These are phyloP conservation scores for Platanus orientalis DNA, from an alignment of 164 flowering plant genomes.

Conservation along the genomic window DNA sequence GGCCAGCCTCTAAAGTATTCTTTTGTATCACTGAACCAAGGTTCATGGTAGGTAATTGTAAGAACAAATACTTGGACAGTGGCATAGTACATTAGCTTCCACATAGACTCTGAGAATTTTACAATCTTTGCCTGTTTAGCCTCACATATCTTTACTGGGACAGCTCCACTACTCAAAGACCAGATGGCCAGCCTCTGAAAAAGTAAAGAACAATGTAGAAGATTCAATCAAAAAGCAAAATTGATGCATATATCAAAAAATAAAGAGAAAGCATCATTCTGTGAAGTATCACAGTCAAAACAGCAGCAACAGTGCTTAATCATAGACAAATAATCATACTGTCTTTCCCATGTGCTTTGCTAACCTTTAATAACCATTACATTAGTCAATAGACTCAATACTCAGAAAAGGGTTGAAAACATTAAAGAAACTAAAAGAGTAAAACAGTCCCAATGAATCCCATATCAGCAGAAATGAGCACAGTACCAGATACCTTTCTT, in stretches of 20 bases:
- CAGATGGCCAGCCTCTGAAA: constrained; percentile 63
- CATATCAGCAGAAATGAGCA: not conserved
- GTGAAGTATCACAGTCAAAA: not conserved
- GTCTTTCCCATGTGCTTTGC: too few species aligned
- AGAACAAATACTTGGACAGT: constrained; percentile 55
- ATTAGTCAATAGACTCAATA: not conserved
- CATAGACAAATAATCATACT: too few species aligned
- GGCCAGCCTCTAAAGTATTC: constrained; percentile 83
- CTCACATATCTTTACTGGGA: constrained; percentile 33
- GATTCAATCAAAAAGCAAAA: not conserved
- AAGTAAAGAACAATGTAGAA: constrained; percentile 2
- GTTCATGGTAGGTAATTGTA: constrained; percentile 43
- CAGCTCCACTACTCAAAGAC: constrained; percentile 41
- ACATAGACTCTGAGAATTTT: constrained; percentile 87
- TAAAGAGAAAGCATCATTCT: not conserved
- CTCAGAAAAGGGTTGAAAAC: not conserved
- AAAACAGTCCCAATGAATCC: not conserved
- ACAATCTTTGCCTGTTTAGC: constrained; percentile 49
- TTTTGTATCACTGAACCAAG: constrained; percentile 66
- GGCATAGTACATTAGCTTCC: constrained; percentile 84
- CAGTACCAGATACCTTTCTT: not conserved
- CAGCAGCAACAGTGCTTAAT: too few species aligned
- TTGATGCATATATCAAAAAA: too few species aligned
- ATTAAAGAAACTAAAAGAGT: too few species aligned
- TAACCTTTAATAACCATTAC: too few species aligned